Conservation (phyloP, 1,139 yeast genomes). For the Yamadazyma triangularis region DNA sequence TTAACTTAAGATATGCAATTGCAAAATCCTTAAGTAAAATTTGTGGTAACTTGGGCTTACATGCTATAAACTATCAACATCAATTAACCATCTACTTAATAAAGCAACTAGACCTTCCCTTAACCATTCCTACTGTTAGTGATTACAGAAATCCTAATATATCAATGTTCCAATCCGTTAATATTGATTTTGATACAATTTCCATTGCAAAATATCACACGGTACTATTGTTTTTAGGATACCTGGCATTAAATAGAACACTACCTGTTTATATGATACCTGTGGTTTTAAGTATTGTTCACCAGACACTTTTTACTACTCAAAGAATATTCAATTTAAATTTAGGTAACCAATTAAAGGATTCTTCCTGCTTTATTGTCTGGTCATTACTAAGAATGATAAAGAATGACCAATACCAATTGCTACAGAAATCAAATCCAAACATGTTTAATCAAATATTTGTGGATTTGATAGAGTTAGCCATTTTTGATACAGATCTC, state of each 20-base stretch:
- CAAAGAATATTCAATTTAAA: slow-evolving; percentile 46
- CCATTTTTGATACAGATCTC: slow-evolving; percentile 70
- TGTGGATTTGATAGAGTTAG: slow-evolving; percentile 44
- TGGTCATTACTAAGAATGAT: slow-evolving; percentile 31
- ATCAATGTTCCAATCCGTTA: slow-evolving; percentile 7
- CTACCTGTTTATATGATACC: slow-evolving; percentile 25
- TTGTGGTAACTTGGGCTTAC: slow-evolving; percentile 14
- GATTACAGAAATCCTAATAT: slow-evolving; percentile 5
- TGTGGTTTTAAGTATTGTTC: slow-evolving; percentile 25
- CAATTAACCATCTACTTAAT: slow-evolving; percentile 27
- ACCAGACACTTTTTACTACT: slow-evolving; percentile 48
- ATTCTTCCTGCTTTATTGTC: slow-evolving; percentile 72
- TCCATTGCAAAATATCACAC: slow-evolving; percentile 33
- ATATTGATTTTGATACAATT: slow-evolving; percentile 17
- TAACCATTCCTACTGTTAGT: slow-evolving; percentile 13
- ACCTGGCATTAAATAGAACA: slow-evolving; percentile 23
- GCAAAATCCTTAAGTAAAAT: slow-evolving; percentile 33
- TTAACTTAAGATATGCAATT: slow-evolving; percentile 29
- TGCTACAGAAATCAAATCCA: slow-evolving; percentile 9
- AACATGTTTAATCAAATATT: slow-evolving; percentile 23
- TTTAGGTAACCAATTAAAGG: slow-evolving; percentile 69
- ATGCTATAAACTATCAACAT: slow-evolving; percentile 25
- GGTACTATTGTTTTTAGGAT: slow-evolving; percentile 32
- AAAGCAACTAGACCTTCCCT: slow-evolving; percentile 17
- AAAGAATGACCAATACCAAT: slow-evolving; percentile 16